Conservation (phyloP, 2,329 filamentous ascomycete genomes). For the Neurospora sp. region DNA sequence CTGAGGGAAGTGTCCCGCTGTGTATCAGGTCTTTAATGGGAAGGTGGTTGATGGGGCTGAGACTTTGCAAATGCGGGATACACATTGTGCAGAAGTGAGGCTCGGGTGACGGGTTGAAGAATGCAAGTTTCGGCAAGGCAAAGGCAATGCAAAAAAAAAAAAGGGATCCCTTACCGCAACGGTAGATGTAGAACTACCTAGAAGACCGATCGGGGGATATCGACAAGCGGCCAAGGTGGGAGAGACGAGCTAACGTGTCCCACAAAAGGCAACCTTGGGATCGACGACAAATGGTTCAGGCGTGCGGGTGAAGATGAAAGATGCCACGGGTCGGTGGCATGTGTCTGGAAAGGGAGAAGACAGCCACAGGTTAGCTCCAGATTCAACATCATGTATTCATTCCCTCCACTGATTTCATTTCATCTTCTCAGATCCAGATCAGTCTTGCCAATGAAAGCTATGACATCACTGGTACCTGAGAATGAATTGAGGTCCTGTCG, state of each 20-base stretch:
- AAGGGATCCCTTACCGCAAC: slow-evolving; percentile 41
- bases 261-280: slow-evolving; percentile 36
- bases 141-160: not conserved
- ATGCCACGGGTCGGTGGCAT: slow-evolving; percentile 28
- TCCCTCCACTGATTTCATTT: slow-evolving; percentile 1
- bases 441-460: not conserved
- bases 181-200: slow-evolving; percentile 24
- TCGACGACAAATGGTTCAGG: slow-evolving; percentile 28
- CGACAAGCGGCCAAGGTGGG: slow-evolving; percentile 37
- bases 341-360: slow-evolving; percentile 29
- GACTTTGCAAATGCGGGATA: not conserved
- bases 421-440: not conserved
- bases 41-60: not conserved
- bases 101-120: not conserved
- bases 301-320: slow-evolving; percentile 23
- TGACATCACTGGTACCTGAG: slow-evolving; percentile 2
- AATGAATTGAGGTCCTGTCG: slow-evolving; percentile 1
- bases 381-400: slow-evolving; percentile 3
- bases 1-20: not conserved
- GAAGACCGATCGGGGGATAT: slow-evolving; percentile 31
- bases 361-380: slow-evolving; percentile 20
- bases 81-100: not conserved
- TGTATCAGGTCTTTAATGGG: not conserved
- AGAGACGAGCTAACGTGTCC: slow-evolving; percentile 59
- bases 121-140: not conserved